phyloP scores from a whole-genome alignment of 495 filamentous ascomycete species.

The Xylaria longipes region DNA sequence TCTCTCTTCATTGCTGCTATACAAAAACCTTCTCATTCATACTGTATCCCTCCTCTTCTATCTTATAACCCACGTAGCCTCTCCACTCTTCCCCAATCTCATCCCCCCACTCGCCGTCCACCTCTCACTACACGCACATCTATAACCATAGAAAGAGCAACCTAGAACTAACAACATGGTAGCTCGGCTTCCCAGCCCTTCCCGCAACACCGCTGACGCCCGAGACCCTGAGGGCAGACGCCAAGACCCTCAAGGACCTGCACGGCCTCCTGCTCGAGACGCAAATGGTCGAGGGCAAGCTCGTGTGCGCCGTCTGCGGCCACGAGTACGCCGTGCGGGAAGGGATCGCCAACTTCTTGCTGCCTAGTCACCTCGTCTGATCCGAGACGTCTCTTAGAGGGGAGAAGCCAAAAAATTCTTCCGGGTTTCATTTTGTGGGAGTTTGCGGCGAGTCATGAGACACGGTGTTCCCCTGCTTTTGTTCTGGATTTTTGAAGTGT shows the following conservation, averaged over 20 bases:
- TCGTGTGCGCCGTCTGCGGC: slow-evolving; percentile 89
- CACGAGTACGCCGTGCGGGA: slow-evolving; percentile 93
- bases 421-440: not conserved
- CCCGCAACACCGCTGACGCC: slow-evolving; percentile 66
- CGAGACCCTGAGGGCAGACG: slow-evolving; percentile 65
- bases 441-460: not conserved
- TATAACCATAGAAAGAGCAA: not conserved
- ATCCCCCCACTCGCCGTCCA: not conserved
- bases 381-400: not conserved
- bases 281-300: slow-evolving; percentile 80
- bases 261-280: slow-evolving; percentile 89
- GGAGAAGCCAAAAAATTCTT: not conserved
- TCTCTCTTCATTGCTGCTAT: not conserved
- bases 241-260: slow-evolving; percentile 74
- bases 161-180: slow-evolving; percentile 2
- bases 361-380: slow-evolving; percentile 85
- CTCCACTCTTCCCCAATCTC: not conserved
- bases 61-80: not conserved
- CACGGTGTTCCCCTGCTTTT: not conserved
- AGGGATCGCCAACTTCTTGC: slow-evolving; percentile 93
- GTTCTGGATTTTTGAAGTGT: too few species aligned
- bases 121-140: not conserved
- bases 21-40: not conserved
- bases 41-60: not conserved
- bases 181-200: slow-evolving; percentile 85